Evolutionary conservation across 1,284 basidiomycete species (phyloP).

Genomic region (Inonotus hispidus): DNA sequence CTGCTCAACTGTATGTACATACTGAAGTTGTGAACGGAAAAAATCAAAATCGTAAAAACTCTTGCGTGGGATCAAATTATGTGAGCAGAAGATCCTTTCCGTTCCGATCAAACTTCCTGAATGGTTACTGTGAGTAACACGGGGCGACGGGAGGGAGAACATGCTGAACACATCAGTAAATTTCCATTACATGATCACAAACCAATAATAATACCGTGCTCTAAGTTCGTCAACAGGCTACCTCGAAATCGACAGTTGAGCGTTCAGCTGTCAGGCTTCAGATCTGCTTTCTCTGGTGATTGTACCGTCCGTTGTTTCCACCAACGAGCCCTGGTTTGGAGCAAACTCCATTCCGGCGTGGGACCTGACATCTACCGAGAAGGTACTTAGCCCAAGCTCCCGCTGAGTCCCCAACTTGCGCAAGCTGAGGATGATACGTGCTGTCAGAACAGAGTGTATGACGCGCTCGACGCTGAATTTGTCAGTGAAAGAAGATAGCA

Average conservation of each 20-base stretch:
- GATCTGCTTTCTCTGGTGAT: neutral
- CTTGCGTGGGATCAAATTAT: too few relatives aligned
- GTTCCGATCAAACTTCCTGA: too few relatives aligned
- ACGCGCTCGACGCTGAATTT: conserved; percentile 3
- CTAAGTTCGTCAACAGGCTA: too few relatives aligned
- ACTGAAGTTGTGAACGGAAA: too few relatives aligned
- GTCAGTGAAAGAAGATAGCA: neutral
- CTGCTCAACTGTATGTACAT: too few relatives aligned
- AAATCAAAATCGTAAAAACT: too few relatives aligned
- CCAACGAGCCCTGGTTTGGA: neutral
- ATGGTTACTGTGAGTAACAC: too few relatives aligned
- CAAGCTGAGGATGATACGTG: conserved; percentile 2
- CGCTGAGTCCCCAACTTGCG: conserved; percentile 1
- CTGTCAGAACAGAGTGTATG: conserved; percentile 7
- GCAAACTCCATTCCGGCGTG: neutral
- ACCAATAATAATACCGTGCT: too few relatives aligned
- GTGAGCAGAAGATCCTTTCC: too few relatives aligned
- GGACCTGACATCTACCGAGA: neutral
- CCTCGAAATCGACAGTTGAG: neutral
- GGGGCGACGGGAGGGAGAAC: too few relatives aligned
- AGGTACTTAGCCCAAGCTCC: neutral
- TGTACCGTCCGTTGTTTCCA: neutral
- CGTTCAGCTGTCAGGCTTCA: neutral
- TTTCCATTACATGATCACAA: too few relatives aligned
- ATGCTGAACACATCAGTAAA: too few relatives aligned